phyloP scores from a whole-genome alignment of 2,329 filamentous ascomycete species.

The Venturia oleaginea region DNA sequence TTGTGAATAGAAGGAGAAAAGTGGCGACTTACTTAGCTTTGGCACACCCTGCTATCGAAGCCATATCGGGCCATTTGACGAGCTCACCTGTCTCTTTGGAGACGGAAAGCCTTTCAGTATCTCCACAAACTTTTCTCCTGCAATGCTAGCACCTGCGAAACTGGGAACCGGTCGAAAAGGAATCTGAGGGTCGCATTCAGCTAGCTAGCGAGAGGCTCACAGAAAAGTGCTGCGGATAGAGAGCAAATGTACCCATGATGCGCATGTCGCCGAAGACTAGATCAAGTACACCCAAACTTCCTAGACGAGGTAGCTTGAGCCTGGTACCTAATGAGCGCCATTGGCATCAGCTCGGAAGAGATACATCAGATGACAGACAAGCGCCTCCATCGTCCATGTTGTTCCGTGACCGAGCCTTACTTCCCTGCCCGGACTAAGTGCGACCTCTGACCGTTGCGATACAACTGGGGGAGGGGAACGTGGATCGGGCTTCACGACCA shows the following conservation, averaged over 20 bases:
- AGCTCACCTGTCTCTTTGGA: neutral
- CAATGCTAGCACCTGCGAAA: no score
- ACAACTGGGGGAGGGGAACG: neutral
- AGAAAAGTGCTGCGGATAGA: no score
- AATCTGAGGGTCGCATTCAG: no score
- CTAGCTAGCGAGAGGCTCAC: no score
- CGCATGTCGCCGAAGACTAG: neutral
- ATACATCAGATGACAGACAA: neutral
- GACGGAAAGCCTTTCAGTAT: no score
- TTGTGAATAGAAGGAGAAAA: neutral
- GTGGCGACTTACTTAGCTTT: constrained; percentile 57
- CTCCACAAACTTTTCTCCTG: no score
- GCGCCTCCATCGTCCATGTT: no score
- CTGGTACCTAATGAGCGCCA: neutral
- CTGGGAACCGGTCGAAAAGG: no score
- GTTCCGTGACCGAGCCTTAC: neutral
- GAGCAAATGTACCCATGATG: neutral
- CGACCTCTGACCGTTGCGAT: neutral
- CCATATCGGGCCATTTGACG: neutral
- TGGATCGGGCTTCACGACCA: neutral
- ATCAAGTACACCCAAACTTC: neutral
- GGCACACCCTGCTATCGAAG: constrained; percentile 39
- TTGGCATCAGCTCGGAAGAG: neutral
- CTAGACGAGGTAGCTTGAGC: neutral
- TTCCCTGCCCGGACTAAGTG: neutral